Conservation (phyloP, 805 yeast genomes). For the Wickerhamiella siamensis region DNA sequence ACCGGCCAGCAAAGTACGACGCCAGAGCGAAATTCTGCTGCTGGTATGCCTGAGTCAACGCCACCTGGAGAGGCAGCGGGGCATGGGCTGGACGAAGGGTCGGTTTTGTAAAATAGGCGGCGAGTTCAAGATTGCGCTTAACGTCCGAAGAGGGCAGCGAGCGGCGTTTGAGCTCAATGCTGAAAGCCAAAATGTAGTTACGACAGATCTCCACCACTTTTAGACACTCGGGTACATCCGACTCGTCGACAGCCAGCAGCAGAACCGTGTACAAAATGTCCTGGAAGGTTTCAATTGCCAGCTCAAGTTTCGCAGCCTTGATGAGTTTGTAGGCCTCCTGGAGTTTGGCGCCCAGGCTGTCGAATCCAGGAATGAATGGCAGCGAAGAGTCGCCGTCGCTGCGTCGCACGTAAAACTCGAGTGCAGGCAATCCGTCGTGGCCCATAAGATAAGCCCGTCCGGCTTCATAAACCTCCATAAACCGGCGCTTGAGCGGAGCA, state of each 20-base stretch:
- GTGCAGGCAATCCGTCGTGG: constrained; percentile 56
- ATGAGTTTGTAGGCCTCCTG: constrained; percentile 70
- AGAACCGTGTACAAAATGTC: constrained; percentile 62
- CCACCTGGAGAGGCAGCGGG: constrained; percentile 81
- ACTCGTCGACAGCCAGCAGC: constrained; percentile 57
- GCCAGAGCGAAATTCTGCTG: constrained; percentile 81
- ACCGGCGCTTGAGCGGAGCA: constrained; percentile 73
- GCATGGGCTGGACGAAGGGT: constrained; percentile 71
- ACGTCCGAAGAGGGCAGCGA: constrained; percentile 46
- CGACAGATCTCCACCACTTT: constrained; percentile 62
- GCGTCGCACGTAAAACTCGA: constrained; percentile 53
- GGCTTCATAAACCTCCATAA: constrained; percentile 70
- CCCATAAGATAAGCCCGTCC: constrained; percentile 65
- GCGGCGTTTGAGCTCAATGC: constrained; percentile 84
- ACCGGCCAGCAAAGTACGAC: constrained; percentile 75
- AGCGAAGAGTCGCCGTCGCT: constrained; percentile 34
- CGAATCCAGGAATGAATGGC: constrained; percentile 68
- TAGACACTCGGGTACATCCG: constrained; percentile 61
- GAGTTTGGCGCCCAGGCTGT: constrained; percentile 43
- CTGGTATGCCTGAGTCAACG: constrained; percentile 85
- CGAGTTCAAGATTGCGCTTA: constrained; percentile 82
- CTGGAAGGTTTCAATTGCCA: constrained; percentile 70
- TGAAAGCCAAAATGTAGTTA: constrained; percentile 83
- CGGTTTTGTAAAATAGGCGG: constrained; percentile 86
- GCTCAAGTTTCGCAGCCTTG: constrained; percentile 68